These are phyloP conservation scores for Trypanosoma rangeli DNA, from an alignment of 208 protist species.

Conservation along the genomic window DNA sequence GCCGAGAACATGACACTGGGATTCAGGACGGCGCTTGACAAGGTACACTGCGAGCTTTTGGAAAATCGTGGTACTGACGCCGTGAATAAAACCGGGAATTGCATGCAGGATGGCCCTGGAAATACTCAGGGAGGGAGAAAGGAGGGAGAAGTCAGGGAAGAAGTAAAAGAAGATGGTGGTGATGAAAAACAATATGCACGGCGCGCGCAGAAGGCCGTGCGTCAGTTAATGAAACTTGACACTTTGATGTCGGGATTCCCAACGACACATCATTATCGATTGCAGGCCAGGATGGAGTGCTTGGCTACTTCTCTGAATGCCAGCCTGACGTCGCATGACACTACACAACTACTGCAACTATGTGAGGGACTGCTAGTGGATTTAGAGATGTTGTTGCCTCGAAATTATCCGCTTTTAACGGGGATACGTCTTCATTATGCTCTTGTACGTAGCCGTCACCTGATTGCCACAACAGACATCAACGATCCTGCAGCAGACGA, in stretches of 20 bases:
- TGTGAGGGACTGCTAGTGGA: slow-evolving; percentile 52
- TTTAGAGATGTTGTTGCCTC: slow-evolving; percentile 48
- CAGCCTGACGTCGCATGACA: slow-evolving; percentile 28
- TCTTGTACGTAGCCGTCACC: slow-evolving; percentile 52
- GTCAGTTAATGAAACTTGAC: slow-evolving; percentile 51
- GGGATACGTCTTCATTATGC: slow-evolving; percentile 71
- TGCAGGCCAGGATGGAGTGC: slow-evolving; percentile 45
- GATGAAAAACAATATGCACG: slow-evolving; percentile 8
- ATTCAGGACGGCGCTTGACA: slow-evolving; percentile 11
- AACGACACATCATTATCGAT: slow-evolving; percentile 53
- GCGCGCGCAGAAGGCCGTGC: slow-evolving; percentile 30
- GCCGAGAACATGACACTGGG: neutral
- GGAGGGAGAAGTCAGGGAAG: neutral
- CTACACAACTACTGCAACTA: slow-evolving; percentile 40
- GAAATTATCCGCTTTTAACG: slow-evolving; percentile 61
- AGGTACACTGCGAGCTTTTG: slow-evolving; percentile 15
- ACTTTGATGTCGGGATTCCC: slow-evolving; percentile 33
- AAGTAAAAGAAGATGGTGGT: slow-evolving; percentile 5
- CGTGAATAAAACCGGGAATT: neutral
- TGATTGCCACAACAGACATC: slow-evolving; percentile 26
- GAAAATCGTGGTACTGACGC: neutral
- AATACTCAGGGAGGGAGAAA: no score
- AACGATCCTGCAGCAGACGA: slow-evolving; percentile 22
- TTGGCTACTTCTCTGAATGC: slow-evolving; percentile 46
- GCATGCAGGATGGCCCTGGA: neutral